Percentiles rank a stretch among this genome's conserved stretches.
Evolutionary conservation across 257 asterid genomes (phyloP).

Genomic region (Jacaranda mimosifolia): DNA sequence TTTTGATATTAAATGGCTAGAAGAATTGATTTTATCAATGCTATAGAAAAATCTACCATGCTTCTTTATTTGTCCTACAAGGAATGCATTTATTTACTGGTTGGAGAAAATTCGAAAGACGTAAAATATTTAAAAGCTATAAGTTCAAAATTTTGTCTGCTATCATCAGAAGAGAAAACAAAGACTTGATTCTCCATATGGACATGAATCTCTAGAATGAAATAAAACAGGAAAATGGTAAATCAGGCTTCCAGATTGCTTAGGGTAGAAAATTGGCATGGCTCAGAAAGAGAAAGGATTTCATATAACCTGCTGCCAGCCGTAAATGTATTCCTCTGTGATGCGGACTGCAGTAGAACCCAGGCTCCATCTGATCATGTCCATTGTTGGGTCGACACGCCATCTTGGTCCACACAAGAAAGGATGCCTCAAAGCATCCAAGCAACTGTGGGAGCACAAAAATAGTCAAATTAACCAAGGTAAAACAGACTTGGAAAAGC

Average conservation of each 20-base stretch:
- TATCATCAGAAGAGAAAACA: not conserved
- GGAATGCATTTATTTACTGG: not conserved
- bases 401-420: conserved; percentile 98
- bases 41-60: not conserved
- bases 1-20: not conserved
- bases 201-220: conserved; percentile 12
- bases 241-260: not conserved
- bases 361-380: conserved; percentile 93
- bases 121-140: not conserved
- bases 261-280: not conserved
- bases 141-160: not conserved
- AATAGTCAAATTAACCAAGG: not conserved
- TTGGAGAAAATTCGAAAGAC: not conserved
- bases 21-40: not conserved
- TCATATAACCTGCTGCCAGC: conserved; percentile 82
- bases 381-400: conserved; percentile 86
- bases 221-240: not conserved
- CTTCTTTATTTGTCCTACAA: not conserved
- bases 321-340: conserved; percentile 92
- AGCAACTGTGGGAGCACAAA: conserved; percentile 64
- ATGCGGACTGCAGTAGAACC: conserved; percentile 96
- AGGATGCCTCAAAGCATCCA: conserved; percentile 95
- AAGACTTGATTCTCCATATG: not conserved
- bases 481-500: not conserved
- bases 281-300: conserved; percentile 15